A percentile compares a stretch with the other conserved stretches of the same genome.
Evolutionary conservation across 148 eudicot species (phyloP).

Genomic region (Cornus suecica): DNA sequence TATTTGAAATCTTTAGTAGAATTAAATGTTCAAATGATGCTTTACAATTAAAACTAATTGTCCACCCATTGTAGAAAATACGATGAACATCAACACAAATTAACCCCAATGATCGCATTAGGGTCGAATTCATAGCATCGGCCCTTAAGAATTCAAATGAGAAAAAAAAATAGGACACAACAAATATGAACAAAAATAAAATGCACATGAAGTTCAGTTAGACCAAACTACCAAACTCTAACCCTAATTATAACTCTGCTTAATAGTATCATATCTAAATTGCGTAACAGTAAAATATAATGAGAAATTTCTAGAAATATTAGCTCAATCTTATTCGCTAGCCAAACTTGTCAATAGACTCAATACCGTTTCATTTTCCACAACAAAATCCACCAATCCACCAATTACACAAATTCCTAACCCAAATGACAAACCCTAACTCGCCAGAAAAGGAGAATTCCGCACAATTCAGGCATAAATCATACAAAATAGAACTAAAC

Average conservation of each 20-base stretch:
- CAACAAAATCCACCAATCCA: background rate
- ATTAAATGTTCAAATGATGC: background rate
- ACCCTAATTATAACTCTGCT: background rate
- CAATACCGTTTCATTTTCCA: background rate
- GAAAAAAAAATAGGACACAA: too few species aligned
- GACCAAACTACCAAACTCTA: background rate
- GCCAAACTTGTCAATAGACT: background rate
- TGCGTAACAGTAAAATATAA: background rate
- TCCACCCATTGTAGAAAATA: background rate
- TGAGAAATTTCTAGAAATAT: background rate
- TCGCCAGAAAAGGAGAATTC: background rate
- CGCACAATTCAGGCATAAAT: background rate
- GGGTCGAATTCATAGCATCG: background rate
- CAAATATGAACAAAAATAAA: too few species aligned
- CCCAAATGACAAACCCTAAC: slow-evolving; percentile 9
- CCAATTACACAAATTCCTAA: background rate
- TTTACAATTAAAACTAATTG: too few species aligned
- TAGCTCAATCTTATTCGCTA: slow-evolving; percentile 2
- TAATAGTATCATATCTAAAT: background rate
- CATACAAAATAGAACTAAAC: background rate
- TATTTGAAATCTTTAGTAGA: too few species aligned
- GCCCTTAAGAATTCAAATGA: background rate
- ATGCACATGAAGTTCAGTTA: background rate
- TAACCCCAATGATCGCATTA: background rate
- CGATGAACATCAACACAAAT: background rate